These are phyloP conservation scores for Purshia tridentata DNA, from an alignment of 306 rosid genomes.

Conservation along the genomic window DNA sequence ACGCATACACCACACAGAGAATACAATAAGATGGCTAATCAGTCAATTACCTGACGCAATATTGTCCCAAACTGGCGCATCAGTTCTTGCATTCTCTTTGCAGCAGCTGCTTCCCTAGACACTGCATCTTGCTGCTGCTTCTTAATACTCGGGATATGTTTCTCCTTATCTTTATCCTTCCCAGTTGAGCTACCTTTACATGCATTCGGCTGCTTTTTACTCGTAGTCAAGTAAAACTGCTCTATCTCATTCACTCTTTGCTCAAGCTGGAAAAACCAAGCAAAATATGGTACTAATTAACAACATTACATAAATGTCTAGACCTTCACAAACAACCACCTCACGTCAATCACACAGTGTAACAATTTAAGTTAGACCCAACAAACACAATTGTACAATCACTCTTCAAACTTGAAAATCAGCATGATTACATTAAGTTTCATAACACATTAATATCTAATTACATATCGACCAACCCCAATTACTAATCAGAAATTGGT, in stretches of 20 bases:
- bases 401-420: neutral
- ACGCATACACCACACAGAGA: neutral
- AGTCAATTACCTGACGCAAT: constrained; percentile 64
- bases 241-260: constrained; percentile 61
- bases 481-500: neutral
- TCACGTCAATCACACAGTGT: neutral
- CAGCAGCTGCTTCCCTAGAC: constrained; percentile 71
- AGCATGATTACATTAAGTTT: neutral
- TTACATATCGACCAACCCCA: neutral
- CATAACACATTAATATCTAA: neutral
- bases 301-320: constrained; percentile 12
- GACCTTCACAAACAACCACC: neutral
- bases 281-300: neutral
- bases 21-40: constrained; percentile 9
- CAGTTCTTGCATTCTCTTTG: constrained; percentile 91
- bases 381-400: neutral
- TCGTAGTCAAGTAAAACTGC: constrained; percentile 38
- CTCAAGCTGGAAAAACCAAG: constrained; percentile 58
- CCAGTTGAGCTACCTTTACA: constrained; percentile 49
- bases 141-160: constrained; percentile 64
- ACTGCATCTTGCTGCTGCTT: constrained; percentile 79
- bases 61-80: constrained; percentile 85
- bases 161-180: constrained; percentile 71
- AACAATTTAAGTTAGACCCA: neutral
- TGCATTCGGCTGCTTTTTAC: constrained; percentile 45